Evolutionary conservation across 2,329 filamentous ascomycete genomes (phyloP).

Genomic region (Rutstroemia sp.): DNA sequence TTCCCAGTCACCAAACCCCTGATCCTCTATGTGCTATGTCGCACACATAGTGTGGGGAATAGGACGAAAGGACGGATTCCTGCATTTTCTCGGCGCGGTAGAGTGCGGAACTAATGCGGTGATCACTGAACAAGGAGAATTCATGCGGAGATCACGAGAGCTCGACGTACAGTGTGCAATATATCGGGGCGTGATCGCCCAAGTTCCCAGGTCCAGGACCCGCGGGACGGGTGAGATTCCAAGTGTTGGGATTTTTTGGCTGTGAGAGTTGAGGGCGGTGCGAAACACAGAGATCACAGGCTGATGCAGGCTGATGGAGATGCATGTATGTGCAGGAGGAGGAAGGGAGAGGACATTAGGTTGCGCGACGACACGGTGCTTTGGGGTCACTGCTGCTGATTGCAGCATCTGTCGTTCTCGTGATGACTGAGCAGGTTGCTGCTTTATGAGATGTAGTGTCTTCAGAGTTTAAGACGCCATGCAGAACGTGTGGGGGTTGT

Average conservation of each 20-base stretch:
- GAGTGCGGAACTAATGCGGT: background rate
- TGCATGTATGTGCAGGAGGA: background rate
- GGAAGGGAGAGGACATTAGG: too few species aligned
- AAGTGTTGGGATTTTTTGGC: background rate
- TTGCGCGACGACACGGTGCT: too few species aligned
- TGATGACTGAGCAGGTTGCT: constrained; percentile 5
- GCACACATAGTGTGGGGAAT: too few species aligned
- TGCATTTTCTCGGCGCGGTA: too few species aligned
- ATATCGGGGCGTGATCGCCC: too few species aligned
- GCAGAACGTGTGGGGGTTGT: constrained; percentile 1
- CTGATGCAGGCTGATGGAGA: background rate
- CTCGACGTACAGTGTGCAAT: too few species aligned
- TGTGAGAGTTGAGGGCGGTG: too few species aligned
- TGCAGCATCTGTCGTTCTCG: constrained; percentile 11
- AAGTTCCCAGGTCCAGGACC: too few species aligned
- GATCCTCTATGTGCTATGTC: too few species aligned
- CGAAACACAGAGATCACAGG: background rate
- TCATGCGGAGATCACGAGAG: constrained; percentile 9
- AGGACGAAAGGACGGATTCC: too few species aligned
- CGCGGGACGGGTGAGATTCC: too few species aligned
- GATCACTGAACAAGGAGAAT: background rate
- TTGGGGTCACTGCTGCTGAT: background rate
- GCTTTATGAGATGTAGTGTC: constrained; percentile 4
- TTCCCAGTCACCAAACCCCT: background rate
- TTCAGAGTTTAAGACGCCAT: background rate